Base-by-base conservation (phyloP, 352 stramenopile species). In the Phytophthora citricola region DNA sequence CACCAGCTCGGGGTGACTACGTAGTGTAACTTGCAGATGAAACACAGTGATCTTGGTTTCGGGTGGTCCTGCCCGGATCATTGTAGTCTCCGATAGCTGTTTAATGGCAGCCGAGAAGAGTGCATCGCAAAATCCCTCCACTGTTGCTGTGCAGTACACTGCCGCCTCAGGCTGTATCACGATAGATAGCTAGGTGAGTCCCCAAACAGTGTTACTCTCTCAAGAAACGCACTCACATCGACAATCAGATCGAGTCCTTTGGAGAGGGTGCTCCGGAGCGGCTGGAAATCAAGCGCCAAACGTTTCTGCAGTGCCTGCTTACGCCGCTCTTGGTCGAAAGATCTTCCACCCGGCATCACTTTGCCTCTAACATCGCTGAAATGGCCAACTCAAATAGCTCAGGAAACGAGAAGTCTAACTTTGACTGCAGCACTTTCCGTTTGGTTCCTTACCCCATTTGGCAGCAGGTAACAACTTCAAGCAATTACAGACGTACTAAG, bases 281-380 rank as follows among this genome's bases (percentile, higher is more conserved):
- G 73, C 49, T 80, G 70, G 43, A 84, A 85, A 64, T 89, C 80
- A 43, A 89, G 76, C 50, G 78, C 63, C n/a, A 89, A 62, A 9
- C 71, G 76, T 68, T 81, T 81, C 20, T 58, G 68, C 63, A 89
- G 44, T 44, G 73, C 57, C 31, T 76, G 76, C 53, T 80, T 76
- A 56, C 80, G 73, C 52, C 58, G 65, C 61, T 85, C 75, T 64
- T 68, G 78, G 41, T 84, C 74, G 6, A 58, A 56, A 32, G 75
- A 68, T 44, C 44, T 68, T 63, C 62, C 44, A 65, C n/a, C 46
- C 46, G 56, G 72, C 56, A 68, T 73, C 46, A 60, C 62, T 67
- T 62, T 50, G 31, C 36, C 32, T 54, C 45, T 58, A 20, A 26
- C 38, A 51, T 49, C 8, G 12, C 15, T 40, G 26, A 22, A 44